Conservation (phyloP, 495 filamentous ascomycete species). For the Lasiosphaeria hispida region DNA sequence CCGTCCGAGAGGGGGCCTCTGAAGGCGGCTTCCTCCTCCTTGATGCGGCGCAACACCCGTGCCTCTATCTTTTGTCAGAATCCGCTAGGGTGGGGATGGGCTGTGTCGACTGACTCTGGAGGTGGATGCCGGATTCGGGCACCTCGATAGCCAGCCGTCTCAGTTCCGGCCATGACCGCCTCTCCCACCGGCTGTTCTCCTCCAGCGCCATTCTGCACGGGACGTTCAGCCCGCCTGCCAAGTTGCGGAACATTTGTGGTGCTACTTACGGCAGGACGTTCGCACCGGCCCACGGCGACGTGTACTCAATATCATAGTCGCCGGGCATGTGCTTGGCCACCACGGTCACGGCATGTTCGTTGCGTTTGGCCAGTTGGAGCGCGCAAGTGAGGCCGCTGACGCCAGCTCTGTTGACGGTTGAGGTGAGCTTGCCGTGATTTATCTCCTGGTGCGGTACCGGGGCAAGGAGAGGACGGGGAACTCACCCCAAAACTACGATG, state of each 20-base stretch:
- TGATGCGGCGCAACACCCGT: constrained; percentile 41
- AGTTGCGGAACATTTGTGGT: neutral
- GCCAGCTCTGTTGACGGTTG: constrained; percentile 64
- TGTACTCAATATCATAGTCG: constrained; percentile 96
- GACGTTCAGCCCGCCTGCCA: neutral
- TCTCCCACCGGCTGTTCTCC: constrained; percentile 55
- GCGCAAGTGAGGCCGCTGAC: constrained; percentile 93
- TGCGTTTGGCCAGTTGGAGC: constrained; percentile 70
- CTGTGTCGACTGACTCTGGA: constrained; percentile 57
- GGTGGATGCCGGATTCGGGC: constrained; percentile 87
- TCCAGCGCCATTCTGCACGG: constrained; percentile 21
- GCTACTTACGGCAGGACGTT: constrained; percentile 76
- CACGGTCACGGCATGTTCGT: constrained; percentile 68
- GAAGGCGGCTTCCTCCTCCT: constrained; percentile 29
- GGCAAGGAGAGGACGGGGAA: constrained; percentile 4
- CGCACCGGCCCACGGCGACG: constrained; percentile 92
- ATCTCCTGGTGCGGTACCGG: neutral
- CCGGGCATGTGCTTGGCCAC: constrained; percentile 97
- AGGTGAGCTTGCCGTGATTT: neutral
- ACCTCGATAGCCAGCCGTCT: constrained; percentile 63
- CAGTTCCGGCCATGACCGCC: constrained; percentile 65
- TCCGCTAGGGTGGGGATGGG: neutral
- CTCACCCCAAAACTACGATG: constrained; percentile 66
- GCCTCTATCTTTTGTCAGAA: constrained; percentile 31
- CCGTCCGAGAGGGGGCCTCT: constrained; percentile 46